phyloP scores from a whole-genome alignment of 129 eudicot genomes.

The Escallonia rubra region DNA sequence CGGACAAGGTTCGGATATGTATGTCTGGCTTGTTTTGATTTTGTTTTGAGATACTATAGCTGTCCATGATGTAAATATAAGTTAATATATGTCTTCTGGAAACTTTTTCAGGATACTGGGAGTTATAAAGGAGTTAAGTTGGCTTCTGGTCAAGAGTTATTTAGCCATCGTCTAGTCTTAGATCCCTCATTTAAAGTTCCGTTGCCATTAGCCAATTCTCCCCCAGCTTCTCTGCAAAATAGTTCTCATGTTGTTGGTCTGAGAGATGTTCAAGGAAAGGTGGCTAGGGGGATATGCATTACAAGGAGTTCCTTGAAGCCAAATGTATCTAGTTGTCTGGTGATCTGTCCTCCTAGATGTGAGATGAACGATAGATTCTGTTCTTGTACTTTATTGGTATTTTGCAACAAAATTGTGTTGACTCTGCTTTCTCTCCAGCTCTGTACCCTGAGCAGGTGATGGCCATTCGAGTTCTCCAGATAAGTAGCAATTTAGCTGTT shows the following conservation, averaged over 20 bases:
- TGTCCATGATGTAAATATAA: not conserved
- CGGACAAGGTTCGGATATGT: constrained; percentile 50
- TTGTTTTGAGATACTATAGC: not conserved
- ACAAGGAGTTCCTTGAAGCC: constrained; percentile 52
- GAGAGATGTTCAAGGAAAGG: constrained; percentile 35
- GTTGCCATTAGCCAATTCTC: constrained; percentile 24
- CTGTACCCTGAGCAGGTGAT: constrained; percentile 74
- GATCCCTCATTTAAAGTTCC: constrained; percentile 57
- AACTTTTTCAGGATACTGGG: constrained; percentile 45
- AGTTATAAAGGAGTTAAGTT: constrained; percentile 68
- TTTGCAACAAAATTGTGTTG: constrained; percentile 8
- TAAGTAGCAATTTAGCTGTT: constrained; percentile 74
- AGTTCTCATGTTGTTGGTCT: constrained; percentile 20
- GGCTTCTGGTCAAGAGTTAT: constrained; percentile 85
- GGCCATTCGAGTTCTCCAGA: constrained; percentile 69
- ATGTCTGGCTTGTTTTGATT: constrained; percentile 1
- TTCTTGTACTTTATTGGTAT: not conserved
- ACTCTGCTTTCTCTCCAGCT: constrained; percentile 44
- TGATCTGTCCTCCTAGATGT: constrained; percentile 89
- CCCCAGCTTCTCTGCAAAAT: constrained; percentile 25
- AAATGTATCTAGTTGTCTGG: constrained; percentile 61
- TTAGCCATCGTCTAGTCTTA: constrained; percentile 63
- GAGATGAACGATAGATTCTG: constrained; percentile 17
- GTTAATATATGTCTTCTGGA: constrained; percentile 5
- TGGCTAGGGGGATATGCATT: constrained; percentile 89